A percentile compares a stretch with the other conserved stretches of the same genome.
Conservation (phyloP, 2,329 filamentous ascomycete species). For the Phialocephala sp. region DNA sequence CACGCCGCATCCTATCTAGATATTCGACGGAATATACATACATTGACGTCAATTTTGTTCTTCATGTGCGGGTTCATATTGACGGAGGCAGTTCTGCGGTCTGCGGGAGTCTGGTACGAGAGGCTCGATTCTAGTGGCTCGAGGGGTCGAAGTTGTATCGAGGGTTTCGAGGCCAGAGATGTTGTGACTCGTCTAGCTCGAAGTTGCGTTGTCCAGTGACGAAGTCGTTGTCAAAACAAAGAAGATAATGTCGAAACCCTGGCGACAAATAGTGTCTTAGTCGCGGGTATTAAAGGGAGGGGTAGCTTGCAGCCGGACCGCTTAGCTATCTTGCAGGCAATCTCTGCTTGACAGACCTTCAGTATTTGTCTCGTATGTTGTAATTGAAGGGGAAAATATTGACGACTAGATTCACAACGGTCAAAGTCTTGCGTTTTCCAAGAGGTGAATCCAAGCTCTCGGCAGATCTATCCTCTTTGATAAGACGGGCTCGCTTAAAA, state of each 20-base stretch:
- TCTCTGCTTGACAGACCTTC: background rate
- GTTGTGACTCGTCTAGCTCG: conserved; percentile 8
- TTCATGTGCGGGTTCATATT: conserved; percentile 96
- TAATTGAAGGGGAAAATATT: background rate
- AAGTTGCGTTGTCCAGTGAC: conserved; percentile 11
- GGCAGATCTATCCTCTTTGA: background rate
- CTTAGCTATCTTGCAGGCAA: background rate
- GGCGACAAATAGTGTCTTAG: background rate
- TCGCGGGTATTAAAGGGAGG: conserved; percentile 1
- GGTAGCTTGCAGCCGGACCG: background rate
- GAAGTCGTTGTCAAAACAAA: background rate
- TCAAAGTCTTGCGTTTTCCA: background rate
- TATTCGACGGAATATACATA: conserved; percentile 57
- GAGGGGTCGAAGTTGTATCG: conserved; percentile 3
- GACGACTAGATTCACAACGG: background rate
- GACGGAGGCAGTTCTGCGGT: conserved; percentile 28
- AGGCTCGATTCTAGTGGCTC: background rate
- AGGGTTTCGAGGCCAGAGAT: background rate
- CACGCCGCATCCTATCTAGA: conserved; percentile 22
- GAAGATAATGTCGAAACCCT: background rate
- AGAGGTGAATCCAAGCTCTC: background rate
- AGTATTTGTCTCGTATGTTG: background rate
- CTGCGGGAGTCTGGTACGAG: background rate
- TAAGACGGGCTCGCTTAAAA: background rate
- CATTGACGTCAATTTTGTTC: conserved; percentile 97